Conservation (phyloP, 192 early-diverging fungal species). For the Chytriomyces hyalinus region DNA sequence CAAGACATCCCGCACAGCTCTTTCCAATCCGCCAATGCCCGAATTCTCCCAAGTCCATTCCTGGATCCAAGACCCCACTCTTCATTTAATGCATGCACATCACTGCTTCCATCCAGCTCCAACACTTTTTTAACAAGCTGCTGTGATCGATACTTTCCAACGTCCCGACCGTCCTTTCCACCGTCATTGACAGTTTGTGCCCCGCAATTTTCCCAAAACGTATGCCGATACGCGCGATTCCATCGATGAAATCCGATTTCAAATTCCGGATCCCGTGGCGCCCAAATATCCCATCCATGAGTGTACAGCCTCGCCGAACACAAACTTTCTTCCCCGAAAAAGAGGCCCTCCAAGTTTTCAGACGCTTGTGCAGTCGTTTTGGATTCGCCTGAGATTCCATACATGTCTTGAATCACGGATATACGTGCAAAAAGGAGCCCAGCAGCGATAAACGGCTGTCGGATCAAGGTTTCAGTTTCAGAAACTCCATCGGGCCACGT, state of each 20-base stretch:
- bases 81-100: too few species aligned
- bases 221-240: conserved; percentile 27
- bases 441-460: conserved; percentile 27
- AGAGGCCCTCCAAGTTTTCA: conserved; percentile 22
- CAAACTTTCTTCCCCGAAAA: conserved; percentile 42
- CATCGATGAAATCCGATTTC: conserved; percentile 33
- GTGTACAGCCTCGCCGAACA: conserved; percentile 23
- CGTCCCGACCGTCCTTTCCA: too few species aligned
- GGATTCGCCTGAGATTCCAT: background rate
- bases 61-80: too few species aligned
- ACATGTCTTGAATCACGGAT: conserved; percentile 12
- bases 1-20: too few species aligned
- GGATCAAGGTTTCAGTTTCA: conserved; percentile 4
- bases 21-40: too few species aligned
- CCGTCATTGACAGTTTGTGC: background rate
- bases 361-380: background rate
- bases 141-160: too few species aligned
- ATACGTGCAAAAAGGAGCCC: conserved; percentile 32
- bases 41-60: too few species aligned
- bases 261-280: conserved; percentile 20
- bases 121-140: too few species aligned
- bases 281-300: conserved; percentile 32
- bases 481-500: conserved; percentile 1
- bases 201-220: conserved; percentile 33
- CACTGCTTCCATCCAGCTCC: too few species aligned